A percentile compares a stretch with the other conserved stretches of the same genome.
These are phyloP conservation scores for Emergomyces orientalis DNA, from an alignment of 2,329 filamentous ascomycete species.

Conservation along the genomic window DNA sequence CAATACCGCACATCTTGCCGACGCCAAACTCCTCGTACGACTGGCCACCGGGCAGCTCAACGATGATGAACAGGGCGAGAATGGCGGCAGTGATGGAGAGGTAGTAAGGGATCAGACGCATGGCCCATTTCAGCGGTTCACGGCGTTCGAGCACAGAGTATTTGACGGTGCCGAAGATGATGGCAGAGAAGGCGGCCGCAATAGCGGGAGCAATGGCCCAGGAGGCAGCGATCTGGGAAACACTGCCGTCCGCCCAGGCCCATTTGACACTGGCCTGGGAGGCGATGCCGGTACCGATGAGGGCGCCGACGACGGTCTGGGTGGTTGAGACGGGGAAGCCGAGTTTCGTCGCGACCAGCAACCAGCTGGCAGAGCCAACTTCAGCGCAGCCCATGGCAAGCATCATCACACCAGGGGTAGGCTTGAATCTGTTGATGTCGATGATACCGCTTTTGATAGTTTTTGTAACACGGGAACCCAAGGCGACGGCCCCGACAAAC, in stretches of 20 bases:
- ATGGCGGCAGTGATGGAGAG: slow-evolving; percentile 42
- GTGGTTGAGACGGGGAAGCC: slow-evolving; percentile 37
- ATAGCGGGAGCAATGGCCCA: slow-evolving; percentile 44
- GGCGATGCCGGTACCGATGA: slow-evolving; percentile 27
- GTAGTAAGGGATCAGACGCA: slow-evolving; percentile 43
- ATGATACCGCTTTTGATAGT: slow-evolving; percentile 41
- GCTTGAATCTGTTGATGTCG: slow-evolving; percentile 29
- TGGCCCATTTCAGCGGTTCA: slow-evolving; percentile 42
- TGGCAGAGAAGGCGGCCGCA: slow-evolving; percentile 39
- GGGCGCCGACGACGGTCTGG: slow-evolving; percentile 33
- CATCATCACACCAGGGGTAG: slow-evolving; percentile 30
- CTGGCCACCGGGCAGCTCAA: slow-evolving; percentile 32
- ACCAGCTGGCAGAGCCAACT: slow-evolving; percentile 31
- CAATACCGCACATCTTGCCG: slow-evolving; percentile 22
- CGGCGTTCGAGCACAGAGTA: slow-evolving; percentile 41
- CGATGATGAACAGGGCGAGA: slow-evolving; percentile 51
- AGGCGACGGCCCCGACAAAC: slow-evolving; percentile 44
- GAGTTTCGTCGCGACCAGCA: slow-evolving; percentile 28
- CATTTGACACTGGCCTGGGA: slow-evolving; percentile 30
- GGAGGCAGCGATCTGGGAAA: slow-evolving; percentile 41
- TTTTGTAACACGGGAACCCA: slow-evolving; percentile 39
- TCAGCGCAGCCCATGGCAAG: slow-evolving; percentile 32
- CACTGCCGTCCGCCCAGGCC: slow-evolving; percentile 38
- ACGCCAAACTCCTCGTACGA: slow-evolving; percentile 25
- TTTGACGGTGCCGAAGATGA: slow-evolving; percentile 44